Conservation (phyloP, 176 grass and related monocot species). For the Avena sativa region DNA sequence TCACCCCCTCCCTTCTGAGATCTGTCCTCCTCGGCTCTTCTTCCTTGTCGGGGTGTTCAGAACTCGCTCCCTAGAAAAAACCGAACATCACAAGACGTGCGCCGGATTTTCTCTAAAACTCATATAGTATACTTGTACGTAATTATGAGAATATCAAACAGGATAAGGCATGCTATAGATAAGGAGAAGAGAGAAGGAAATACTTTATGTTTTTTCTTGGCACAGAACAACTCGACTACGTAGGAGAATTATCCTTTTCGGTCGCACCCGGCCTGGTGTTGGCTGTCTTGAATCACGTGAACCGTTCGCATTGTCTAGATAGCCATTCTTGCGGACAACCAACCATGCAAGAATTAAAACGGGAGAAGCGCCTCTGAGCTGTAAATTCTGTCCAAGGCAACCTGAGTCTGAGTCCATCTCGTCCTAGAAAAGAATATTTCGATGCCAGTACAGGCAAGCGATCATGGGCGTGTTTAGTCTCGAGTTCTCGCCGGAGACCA, state of each 20-base stretch:
- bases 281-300: not conserved
- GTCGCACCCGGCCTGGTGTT: not conserved
- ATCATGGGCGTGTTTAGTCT: not conserved
- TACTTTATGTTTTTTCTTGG: not conserved
- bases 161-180: not conserved
- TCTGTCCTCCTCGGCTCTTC: too few species aligned
- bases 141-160: not conserved
- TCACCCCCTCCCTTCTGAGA: not conserved
- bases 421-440: not conserved
- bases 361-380: not conserved
- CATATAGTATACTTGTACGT: not conserved
- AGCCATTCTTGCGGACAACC: not conserved
- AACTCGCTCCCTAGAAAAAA: too few species aligned
- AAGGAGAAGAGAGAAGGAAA: not conserved
- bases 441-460: not conserved
- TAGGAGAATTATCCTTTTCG: not conserved
- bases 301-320: not conserved
- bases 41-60: too few species aligned
- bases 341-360: not conserved
- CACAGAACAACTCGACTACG: not conserved
- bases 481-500: not conserved
- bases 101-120: not conserved
- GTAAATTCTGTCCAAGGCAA: not conserved
- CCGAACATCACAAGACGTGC: too few species aligned
- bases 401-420: not conserved